Conservation (phyloP, 495 filamentous ascomycete genomes). For the Lineolata rhizophorae region DNA sequence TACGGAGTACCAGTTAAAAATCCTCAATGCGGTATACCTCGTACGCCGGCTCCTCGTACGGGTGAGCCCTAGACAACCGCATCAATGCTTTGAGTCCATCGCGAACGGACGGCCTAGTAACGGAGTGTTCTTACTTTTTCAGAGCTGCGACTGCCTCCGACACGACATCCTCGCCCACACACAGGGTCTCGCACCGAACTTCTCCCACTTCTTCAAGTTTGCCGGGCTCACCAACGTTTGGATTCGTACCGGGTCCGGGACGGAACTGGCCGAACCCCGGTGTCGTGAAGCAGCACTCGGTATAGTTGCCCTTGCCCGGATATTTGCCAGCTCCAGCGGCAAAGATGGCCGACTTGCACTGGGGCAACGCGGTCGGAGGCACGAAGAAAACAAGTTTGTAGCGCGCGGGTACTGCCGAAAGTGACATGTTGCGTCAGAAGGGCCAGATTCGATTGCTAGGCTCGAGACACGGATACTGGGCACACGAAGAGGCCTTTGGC, state of each 20-base stretch:
- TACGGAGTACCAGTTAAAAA: conserved; percentile 22
- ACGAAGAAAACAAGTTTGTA: conserved; percentile 40
- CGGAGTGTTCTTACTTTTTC: conserved; percentile 29
- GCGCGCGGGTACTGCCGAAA: conserved; percentile 6
- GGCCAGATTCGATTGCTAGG: not conserved
- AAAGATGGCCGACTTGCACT: conserved; percentile 39
- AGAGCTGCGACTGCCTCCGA: conserved; percentile 31
- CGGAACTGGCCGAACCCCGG: conserved; percentile 38
- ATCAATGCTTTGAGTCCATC: too few relatives aligned
- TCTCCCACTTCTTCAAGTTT: conserved; percentile 29
- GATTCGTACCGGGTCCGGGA: conserved; percentile 31
- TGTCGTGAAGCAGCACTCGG: conserved; percentile 33
- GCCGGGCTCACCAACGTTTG: conserved; percentile 30
- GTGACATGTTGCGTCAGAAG: not conserved
- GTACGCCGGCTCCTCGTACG: conserved; percentile 59
- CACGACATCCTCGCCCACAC: conserved; percentile 26
- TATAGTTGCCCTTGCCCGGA: conserved; percentile 36
- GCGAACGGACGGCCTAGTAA: conserved; percentile 4
- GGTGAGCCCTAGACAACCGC: conserved; percentile 34
- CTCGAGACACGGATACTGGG: too few relatives aligned
- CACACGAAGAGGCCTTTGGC: too few relatives aligned
- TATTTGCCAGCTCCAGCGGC: conserved; percentile 38
- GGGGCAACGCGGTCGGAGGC: conserved; percentile 24
- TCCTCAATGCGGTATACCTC: conserved; percentile 53
- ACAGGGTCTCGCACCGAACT: conserved; percentile 30